Base-by-base conservation (phyloP, 441 rosid genomes). In the Brassica balearica region DNA sequence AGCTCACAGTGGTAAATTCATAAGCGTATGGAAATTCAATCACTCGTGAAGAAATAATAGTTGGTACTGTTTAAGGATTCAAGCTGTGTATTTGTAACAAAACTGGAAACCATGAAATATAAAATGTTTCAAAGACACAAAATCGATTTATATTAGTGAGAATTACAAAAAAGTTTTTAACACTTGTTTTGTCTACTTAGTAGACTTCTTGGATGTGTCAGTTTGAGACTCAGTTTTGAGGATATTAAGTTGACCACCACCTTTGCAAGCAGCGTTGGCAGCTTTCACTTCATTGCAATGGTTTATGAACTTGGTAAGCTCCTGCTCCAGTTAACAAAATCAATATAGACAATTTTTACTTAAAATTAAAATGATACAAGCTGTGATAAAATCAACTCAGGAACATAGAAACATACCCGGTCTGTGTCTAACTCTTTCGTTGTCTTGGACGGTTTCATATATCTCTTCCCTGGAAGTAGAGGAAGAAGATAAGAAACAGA, bases 231-330 rank as follows among this genome's bases (percentile, higher is more conserved):
- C 89, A 1, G 77, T 10, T 68, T 95, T 90, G 48, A 95, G 81
- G 15, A 91, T 86, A 56, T 89, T 88, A 22, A 95, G 85, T 81
- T 87, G 96, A 32, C 97, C 94, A 12, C 97, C 97, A 77, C 87
- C 97, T 72, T 92, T 90, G 80, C 88, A 87, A 34, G 97, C 97
- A 20, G 88, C 74, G 2, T 95, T 88, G 32, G 98, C 93, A 9
- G 96, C 90, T 83, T 91, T 92, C 76, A 86, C 76, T 88, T 91
- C 97, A 19, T 92, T 91, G 88, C 96, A 88, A 9, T 88, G 94
- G 84, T 95, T 95, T 65, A 92, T 90, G 82, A 95, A 95, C 83
- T 91, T 93, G 65, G 86, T 92, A 69, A 90, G 74, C 75, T 93
- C 96, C 97, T 95, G 87, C 8, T 63, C 66, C 48, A 22, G 19